These are phyloP conservation scores for Pichia sp. DNA, from an alignment of 1,139 yeast species.

Conservation along the genomic window DNA sequence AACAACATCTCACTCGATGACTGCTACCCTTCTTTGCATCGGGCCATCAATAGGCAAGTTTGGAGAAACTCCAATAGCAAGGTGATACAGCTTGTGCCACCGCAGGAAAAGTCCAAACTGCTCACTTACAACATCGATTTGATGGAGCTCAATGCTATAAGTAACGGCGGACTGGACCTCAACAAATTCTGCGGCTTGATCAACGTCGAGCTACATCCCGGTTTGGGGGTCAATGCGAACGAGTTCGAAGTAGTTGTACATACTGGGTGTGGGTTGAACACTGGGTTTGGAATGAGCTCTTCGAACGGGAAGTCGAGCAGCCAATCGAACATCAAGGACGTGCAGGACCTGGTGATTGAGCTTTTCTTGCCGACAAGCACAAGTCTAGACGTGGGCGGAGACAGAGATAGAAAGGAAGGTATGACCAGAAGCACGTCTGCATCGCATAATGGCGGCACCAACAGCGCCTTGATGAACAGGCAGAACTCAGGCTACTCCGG, in stretches of 20 bases:
- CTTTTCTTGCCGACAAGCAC: constrained; percentile 33
- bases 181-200: constrained; percentile 47
- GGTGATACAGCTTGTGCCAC: constrained; percentile 68
- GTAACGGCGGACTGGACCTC: constrained; percentile 22
- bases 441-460: background rate
- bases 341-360: constrained; percentile 55
- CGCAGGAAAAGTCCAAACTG: constrained; percentile 72
- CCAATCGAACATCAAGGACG: constrained; percentile 36
- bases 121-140: constrained; percentile 61
- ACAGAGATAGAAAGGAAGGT: constrained; percentile 5
- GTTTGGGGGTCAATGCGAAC: constrained; percentile 54
- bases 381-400: constrained; percentile 13
- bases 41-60: constrained; percentile 46
- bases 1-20: constrained; percentile 38
- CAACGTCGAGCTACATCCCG: constrained; percentile 54
- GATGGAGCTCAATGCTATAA: constrained; percentile 20
- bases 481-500: background rate
- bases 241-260: constrained; percentile 73
- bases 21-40: constrained; percentile 51
- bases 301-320: background rate
- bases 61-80: constrained; percentile 41
- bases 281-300: constrained; percentile 30
- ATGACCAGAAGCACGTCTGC: background rate
- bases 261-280: constrained; percentile 30
- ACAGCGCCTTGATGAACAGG: background rate